A percentile compares a stretch with the other conserved stretches of the same genome.
Conservation (phyloP, 768 basidiomycete species). For the Auriscalpium vulgare region DNA sequence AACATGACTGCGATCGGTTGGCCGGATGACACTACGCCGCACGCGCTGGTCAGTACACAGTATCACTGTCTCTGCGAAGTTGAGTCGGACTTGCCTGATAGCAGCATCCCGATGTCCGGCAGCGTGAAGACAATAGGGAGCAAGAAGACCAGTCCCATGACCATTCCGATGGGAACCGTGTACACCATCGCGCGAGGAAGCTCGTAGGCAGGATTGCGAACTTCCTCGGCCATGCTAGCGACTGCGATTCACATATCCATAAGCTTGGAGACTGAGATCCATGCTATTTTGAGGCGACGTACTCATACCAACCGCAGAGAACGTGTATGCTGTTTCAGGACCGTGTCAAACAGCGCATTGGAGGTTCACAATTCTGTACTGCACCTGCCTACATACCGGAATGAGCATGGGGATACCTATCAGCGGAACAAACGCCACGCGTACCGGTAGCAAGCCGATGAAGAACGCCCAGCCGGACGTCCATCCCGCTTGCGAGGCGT, state of each 20-base stretch:
- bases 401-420: too few species aligned
- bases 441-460: slow-evolving; percentile 51
- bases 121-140: slow-evolving; percentile 61
- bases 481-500: slow-evolving; percentile 61
- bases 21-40: slow-evolving; percentile 39
- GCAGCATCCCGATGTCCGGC: slow-evolving; percentile 45
- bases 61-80: too few species aligned
- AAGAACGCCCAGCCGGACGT: slow-evolving; percentile 63
- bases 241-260: slow-evolving; percentile 27
- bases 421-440: slow-evolving; percentile 5
- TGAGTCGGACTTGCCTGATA: slow-evolving; percentile 32
- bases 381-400: too few species aligned
- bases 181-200: slow-evolving; percentile 48
- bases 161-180: slow-evolving; percentile 44
- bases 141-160: slow-evolving; percentile 46
- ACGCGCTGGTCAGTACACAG: too few species aligned
- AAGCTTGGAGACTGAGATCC: too few species aligned
- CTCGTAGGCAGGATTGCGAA: slow-evolving; percentile 45
- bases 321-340: slow-evolving; percentile 38
- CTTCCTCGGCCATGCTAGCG: slow-evolving; percentile 63
- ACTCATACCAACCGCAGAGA: slow-evolving; percentile 59
- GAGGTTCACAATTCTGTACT: too few species aligned
- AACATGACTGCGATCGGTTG: slow-evolving; percentile 62
- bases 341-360: too few species aligned
- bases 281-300: not conserved